A percentile compares a stretch with the other conserved stretches of the same genome.
phyloP scores from a whole-genome alignment of 2,329 filamentous ascomycete species.

The Aureobasidium sp. region DNA sequence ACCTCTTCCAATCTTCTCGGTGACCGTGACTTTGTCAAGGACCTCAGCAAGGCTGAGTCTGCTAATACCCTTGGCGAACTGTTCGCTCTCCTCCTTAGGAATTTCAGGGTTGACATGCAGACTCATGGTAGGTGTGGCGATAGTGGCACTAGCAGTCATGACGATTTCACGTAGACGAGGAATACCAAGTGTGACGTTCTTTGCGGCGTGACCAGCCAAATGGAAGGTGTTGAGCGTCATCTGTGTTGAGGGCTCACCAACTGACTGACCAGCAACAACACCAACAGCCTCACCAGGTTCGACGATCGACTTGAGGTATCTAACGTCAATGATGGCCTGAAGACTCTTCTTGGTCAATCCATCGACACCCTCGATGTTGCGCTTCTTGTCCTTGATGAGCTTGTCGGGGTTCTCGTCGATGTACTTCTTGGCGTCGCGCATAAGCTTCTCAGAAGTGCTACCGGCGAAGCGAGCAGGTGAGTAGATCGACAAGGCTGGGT shows the following conservation, averaged over 20 bases:
- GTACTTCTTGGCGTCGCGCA: slow-evolving; percentile 62
- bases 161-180: slow-evolving; percentile 93
- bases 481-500: slow-evolving; percentile 66
- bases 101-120: slow-evolving; percentile 68
- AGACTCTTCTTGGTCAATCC: slow-evolving; percentile 60
- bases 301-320: slow-evolving; percentile 85
- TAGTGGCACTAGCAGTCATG: slow-evolving; percentile 88
- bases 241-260: slow-evolving; percentile 95
- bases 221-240: slow-evolving; percentile 99
- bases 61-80: slow-evolving; percentile 87
- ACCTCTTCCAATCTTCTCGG: slow-evolving; percentile 69
- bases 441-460: slow-evolving; percentile 84
- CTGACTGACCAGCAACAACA: slow-evolving; percentile 91
- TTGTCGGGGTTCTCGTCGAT: slow-evolving; percentile 64
- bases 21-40: slow-evolving; percentile 70
- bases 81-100: slow-evolving; percentile 57
- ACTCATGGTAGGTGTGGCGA: slow-evolving; percentile 87
- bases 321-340: slow-evolving; percentile 76
- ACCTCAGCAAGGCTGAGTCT: slow-evolving; percentile 76
- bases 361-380: slow-evolving; percentile 34
- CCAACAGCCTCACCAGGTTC: slow-evolving; percentile 95
- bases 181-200: slow-evolving; percentile 98
- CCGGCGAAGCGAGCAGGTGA: slow-evolving; percentile 72
- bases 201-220: slow-evolving; percentile 94
- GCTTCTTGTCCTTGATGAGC: slow-evolving; percentile 53